Evolutionary conservation across 73 alveolate genomes (phyloP).

Genomic region (Tetrahymena malaccensis): DNA sequence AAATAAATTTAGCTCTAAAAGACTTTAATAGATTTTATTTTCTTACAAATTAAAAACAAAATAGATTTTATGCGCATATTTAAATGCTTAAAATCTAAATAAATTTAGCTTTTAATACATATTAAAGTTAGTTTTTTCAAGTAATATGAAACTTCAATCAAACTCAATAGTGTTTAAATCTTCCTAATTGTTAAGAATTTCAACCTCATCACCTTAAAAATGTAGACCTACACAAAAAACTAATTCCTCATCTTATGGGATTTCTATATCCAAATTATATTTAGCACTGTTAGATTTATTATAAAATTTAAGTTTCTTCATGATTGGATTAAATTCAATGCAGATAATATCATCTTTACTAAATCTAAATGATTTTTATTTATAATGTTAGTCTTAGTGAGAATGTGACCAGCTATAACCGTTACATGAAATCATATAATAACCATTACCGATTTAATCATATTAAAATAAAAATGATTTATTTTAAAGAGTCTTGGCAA

Average conservation of each 20-base stretch:
- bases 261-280: neutral
- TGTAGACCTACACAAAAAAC: neutral
- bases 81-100: too few relatives aligned
- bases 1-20: too few relatives aligned
- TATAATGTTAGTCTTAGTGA: neutral
- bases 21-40: too few relatives aligned
- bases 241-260: neutral
- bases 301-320: neutral
- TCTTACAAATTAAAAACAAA: too few relatives aligned
- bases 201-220: neutral
- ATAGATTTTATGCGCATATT: too few relatives aligned
- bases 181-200: neutral
- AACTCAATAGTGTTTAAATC: neutral
- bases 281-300: too few relatives aligned
- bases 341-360: neutral
- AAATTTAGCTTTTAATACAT: too few relatives aligned
- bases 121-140: too few relatives aligned
- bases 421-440: neutral
- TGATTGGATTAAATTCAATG: neutral
- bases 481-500: neutral
- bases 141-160: neutral
- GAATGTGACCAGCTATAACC: neutral
- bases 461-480: too few relatives aligned
- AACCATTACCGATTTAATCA: neutral
- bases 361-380: too few relatives aligned